Base-by-base conservation (phyloP, 1,284 basidiomycete species). In the Agaricales sp. region DNA sequence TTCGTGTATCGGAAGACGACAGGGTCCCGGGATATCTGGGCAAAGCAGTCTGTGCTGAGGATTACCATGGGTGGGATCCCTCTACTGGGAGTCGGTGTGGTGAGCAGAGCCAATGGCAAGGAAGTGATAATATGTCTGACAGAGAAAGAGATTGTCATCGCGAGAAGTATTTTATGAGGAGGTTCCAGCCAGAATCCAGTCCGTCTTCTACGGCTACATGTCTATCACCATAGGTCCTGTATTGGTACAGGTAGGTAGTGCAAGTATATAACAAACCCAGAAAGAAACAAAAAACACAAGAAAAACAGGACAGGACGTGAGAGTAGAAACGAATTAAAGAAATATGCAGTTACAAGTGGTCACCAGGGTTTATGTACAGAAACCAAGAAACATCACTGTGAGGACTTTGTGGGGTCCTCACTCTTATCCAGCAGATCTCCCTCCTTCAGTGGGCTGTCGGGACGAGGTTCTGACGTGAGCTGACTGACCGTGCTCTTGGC, bases 11-110 rank as follows among this genome's bases (percentile, higher is more conserved):
- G 82, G 22, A 71, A 75, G 8, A 41, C 39, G 18, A 69, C 77
- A 1, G 52, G 63, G 1, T 54, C 65, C 1, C 68, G 61, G 46
- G 76, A 73, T 55, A 71, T 69, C 45, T 80, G 72, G 68, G 87
- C 85, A 2, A 84, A 80, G 55, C 92, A 95, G 61, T 75, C 82
- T 1, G 82, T 96, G 4, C 66, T 95, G 14, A 77, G 77, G 53
- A 72, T 93, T 4, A 81, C 80, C 18, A 78, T 78, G 49, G 82
- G 80, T 0, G 74, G 79, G 12, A 91, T 92, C 0, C 75, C 85
- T 2, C 62, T 96, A 50, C 60, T 96, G n/a, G 92, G 92, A 4
- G 82, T 90, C 4, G 82, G 81, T 0, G 67, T 67, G 8, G 58
- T 87, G 18, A 57, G 63, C 26, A 59, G 57, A 8, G 53, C 51